phyloP scores from a whole-genome alignment of 2,329 filamentous ascomycete species.

The Aspergillus bombycis region DNA sequence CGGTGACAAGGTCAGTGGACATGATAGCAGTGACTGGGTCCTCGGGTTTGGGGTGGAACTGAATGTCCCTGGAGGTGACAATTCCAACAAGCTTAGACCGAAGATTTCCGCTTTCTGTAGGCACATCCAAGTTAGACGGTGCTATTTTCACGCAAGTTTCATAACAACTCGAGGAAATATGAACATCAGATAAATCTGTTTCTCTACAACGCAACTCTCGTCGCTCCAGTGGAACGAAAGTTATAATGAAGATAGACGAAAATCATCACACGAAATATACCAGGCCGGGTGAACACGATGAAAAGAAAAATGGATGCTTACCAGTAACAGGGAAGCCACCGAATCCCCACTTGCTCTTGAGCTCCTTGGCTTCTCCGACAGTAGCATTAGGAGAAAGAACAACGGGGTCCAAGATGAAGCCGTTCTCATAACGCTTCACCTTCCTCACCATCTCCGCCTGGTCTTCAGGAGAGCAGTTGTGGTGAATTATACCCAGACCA shows the following conservation, averaged over 20 bases:
- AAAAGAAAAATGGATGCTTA: slow-evolving; percentile 57
- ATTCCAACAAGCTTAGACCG: slow-evolving; percentile 97
- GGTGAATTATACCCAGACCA: slow-evolving; percentile 83
- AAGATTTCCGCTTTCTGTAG: slow-evolving; percentile 81
- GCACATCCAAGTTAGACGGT: slow-evolving; percentile 23
- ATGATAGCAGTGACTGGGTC: slow-evolving; percentile 85
- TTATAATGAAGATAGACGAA: slow-evolving; percentile 72
- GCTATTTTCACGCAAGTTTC: slow-evolving; percentile 13
- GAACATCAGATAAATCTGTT: slow-evolving; percentile 55
- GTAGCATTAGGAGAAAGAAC: slow-evolving; percentile 87
- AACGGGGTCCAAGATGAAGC: slow-evolving; percentile 95
- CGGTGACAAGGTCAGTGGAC: slow-evolving; percentile 93
- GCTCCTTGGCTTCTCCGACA: slow-evolving; percentile 83
- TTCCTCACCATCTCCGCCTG: slow-evolving; percentile 99
- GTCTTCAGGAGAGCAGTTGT: slow-evolving; percentile 97
- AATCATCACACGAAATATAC: slow-evolving; percentile 67
- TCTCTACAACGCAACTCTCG: slow-evolving; percentile 84
- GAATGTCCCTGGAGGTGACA: slow-evolving; percentile 95
- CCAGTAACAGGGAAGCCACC: slow-evolving; percentile 98
- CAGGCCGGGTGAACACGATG: slow-evolving; percentile 17
- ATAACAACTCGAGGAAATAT: slow-evolving; percentile 11
- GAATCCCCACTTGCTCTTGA: slow-evolving; percentile 98
- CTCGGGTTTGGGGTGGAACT: slow-evolving; percentile 80
- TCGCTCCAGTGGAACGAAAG: slow-evolving; percentile 99
- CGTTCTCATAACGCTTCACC: slow-evolving; percentile 99